These are phyloP conservation scores for Neocucurbitaria cava DNA, from an alignment of 2,329 filamentous ascomycete species.

Conservation along the genomic window DNA sequence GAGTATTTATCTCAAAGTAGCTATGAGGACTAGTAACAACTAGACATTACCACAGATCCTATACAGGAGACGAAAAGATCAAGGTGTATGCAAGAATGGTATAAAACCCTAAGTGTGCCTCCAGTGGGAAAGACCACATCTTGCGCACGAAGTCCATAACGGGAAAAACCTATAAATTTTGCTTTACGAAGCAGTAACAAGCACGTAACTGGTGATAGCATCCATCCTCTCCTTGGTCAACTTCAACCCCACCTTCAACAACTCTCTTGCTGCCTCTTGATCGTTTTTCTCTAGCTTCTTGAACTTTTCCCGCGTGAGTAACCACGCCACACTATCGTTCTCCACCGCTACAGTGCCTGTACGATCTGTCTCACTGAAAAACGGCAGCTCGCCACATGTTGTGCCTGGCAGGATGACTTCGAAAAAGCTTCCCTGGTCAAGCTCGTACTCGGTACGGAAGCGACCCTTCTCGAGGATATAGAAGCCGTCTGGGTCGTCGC, in stretches of 20 bases:
- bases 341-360: conserved; percentile 89
- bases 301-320: conserved; percentile 77
- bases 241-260: conserved; percentile 88
- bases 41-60: no score
- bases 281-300: conserved; percentile 73
- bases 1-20: no score
- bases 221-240: conserved; percentile 93
- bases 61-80: no score
- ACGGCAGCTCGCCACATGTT: conserved; percentile 93
- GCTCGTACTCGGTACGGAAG: conserved; percentile 85
- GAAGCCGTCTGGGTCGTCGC: conserved; percentile 79
- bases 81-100: no score
- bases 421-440: conserved; percentile 86
- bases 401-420: conserved; percentile 94
- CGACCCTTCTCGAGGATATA: conserved; percentile 91
- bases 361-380: conserved; percentile 88
- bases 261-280: conserved; percentile 79
- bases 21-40: no score
- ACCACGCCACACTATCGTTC: conserved; percentile 81
- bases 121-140: no score
- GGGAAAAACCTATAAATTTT: not conserved
- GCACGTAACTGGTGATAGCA: conserved; percentile 61
- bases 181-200: conserved; percentile 41
- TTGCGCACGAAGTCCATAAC: no score
- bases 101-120: no score